Evolutionary conservation across 495 filamentous ascomycete genomes (phyloP).

Genomic region (Oleoguttula mirabilis): DNA sequence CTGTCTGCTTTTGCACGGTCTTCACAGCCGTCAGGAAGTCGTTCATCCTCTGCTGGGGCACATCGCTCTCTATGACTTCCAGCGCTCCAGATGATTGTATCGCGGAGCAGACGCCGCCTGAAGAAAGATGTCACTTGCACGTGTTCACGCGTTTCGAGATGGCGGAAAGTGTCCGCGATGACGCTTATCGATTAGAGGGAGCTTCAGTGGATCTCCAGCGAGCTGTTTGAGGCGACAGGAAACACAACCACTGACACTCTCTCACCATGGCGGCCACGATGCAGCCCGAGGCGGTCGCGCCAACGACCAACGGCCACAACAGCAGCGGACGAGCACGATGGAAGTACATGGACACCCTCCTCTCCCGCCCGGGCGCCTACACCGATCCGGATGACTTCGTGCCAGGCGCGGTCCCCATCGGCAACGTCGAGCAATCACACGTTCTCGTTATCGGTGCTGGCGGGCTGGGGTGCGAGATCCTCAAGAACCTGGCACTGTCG

Average conservation of each 20-base stretch:
- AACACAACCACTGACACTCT: too few relatives aligned
- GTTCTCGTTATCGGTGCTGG: constrained; percentile 82
- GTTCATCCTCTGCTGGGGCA: too few relatives aligned
- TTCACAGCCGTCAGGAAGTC: constrained; percentile 29
- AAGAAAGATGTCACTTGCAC: too few relatives aligned
- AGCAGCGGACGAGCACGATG: constrained; percentile 20
- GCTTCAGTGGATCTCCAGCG: too few relatives aligned
- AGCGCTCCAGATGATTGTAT: too few relatives aligned
- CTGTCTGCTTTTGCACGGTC: too few relatives aligned
- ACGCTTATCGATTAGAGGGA: too few relatives aligned
- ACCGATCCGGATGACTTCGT: constrained; percentile 53
- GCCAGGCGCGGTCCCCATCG: constrained; percentile 50
- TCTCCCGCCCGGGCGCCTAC: constrained; percentile 65
- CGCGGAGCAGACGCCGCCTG: too few relatives aligned
- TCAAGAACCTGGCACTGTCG: constrained; percentile 91
- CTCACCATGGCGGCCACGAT: constrained; percentile 13
- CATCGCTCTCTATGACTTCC: too few relatives aligned
- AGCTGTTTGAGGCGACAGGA: too few relatives aligned
- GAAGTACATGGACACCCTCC: constrained; percentile 65
- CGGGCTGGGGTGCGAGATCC: constrained; percentile 88
- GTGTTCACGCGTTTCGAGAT: too few relatives aligned
- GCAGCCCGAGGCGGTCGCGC: constrained; percentile 1
- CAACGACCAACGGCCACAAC: constrained; percentile 4
- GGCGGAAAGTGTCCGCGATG: too few relatives aligned
- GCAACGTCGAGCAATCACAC: constrained; percentile 50